Conservation (phyloP, 441 rosid genomes). For the Eruca vesicaria region DNA sequence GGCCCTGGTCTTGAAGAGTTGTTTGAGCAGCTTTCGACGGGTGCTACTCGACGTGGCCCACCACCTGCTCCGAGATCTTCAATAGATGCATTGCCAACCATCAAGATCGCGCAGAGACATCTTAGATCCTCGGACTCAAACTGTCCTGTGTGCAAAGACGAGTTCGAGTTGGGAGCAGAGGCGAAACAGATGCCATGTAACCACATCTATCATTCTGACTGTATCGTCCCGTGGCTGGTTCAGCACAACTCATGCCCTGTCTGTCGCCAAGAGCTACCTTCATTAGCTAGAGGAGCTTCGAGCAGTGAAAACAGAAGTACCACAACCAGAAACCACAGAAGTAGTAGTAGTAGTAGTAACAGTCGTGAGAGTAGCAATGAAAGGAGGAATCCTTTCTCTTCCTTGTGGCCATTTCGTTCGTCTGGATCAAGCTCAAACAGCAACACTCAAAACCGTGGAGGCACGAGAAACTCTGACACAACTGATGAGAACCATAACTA, state of each 20-base stretch:
- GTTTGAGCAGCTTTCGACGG: constrained; percentile 69
- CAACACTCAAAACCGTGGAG: constrained; percentile 49
- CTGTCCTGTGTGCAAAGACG: constrained; percentile 92
- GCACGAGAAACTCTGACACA: constrained; percentile 50
- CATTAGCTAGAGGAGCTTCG: constrained; percentile 51
- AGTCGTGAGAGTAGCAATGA: constrained; percentile 49
- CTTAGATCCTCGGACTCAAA: constrained; percentile 73
- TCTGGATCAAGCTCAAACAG: constrained; percentile 52
- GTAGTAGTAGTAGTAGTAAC: constrained; percentile 41
- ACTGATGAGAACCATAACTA: constrained; percentile 52
- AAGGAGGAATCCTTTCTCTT: constrained; percentile 69
- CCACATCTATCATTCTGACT: constrained; percentile 85
- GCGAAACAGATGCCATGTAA: constrained; percentile 91
- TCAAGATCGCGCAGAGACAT: constrained; percentile 77
- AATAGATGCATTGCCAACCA: constrained; percentile 74
- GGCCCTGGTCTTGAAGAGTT: constrained; percentile 89
- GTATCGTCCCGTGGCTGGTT: constrained; percentile 89
- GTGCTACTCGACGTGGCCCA: constrained; percentile 64
- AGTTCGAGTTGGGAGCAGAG: constrained; percentile 78
- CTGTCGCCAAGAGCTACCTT: constrained; percentile 90
- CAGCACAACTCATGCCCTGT: constrained; percentile 97
- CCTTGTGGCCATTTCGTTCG: constrained; percentile 85
- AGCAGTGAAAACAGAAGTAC: constrained; percentile 42
- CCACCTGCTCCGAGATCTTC: constrained; percentile 68
- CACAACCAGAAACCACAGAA: constrained; percentile 40